A percentile compares a stretch with the other conserved stretches of the same genome.
These are phyloP conservation scores for Auricularia sp. DNA, from an alignment of 768 basidiomycete species.

Conservation along the genomic window DNA sequence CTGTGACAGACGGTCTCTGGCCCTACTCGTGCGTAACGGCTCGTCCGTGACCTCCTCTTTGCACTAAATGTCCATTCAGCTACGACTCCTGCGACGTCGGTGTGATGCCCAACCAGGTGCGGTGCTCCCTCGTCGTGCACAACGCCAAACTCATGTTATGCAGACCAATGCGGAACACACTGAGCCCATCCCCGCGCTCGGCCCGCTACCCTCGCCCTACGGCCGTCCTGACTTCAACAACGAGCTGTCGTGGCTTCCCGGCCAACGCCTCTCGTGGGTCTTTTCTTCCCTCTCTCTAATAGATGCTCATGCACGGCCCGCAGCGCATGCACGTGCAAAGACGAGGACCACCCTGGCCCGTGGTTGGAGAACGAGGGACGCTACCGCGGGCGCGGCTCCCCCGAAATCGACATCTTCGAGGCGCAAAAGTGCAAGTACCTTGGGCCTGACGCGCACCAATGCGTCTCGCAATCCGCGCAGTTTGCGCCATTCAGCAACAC, in stretches of 20 bases:
- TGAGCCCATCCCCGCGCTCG: conserved; percentile 31
- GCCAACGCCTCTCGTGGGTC: conserved; percentile 52
- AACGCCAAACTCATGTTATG: too few relatives aligned
- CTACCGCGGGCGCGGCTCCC: conserved; percentile 21
- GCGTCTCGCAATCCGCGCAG: conserved; percentile 25
- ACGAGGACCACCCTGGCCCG: conserved; percentile 29
- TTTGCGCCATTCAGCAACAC: conserved; percentile 24
- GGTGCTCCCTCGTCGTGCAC: too few relatives aligned
- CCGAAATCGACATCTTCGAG: conserved; percentile 30
- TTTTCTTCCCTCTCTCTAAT: too few relatives aligned
- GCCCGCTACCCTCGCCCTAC: conserved; percentile 30
- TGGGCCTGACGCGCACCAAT: conserved; percentile 22
- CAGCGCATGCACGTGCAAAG: conserved; percentile 37
- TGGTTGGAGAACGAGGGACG: conserved; percentile 2
- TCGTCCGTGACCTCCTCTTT: too few relatives aligned
- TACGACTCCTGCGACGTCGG: conserved; percentile 51
- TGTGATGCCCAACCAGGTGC: conserved; percentile 40
- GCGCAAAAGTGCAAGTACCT: conserved; percentile 20
- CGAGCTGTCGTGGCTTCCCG: conserved; percentile 63
- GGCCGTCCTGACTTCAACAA: conserved; percentile 39
- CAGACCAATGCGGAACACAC: conserved; percentile 30
- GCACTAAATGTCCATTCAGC: conserved; percentile 18
- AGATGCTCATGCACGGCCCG: too few relatives aligned
- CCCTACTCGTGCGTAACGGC: conserved; percentile 3
- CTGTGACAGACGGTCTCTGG: conserved; percentile 7